These are phyloP conservation scores for Saturnispora mendoncae DNA, from an alignment of 805 yeast genomes.

Conservation along the genomic window DNA sequence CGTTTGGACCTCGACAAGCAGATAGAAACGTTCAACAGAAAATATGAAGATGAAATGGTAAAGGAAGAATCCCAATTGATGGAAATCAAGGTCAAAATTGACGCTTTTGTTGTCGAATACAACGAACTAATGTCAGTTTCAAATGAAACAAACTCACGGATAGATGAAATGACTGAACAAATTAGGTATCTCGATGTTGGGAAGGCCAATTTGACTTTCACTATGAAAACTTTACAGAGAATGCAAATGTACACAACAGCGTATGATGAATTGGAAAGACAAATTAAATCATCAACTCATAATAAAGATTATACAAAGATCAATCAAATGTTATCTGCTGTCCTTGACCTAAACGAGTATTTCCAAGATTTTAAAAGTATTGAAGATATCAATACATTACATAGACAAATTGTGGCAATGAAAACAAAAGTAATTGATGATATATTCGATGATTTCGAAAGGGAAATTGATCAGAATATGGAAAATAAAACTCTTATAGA, in stretches of 20 bases:
- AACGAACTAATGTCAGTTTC: slow-evolving; percentile 42
- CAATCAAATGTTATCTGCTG: slow-evolving; percentile 55
- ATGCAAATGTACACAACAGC: slow-evolving; percentile 80
- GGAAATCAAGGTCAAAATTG: slow-evolving; percentile 29
- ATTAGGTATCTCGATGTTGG: slow-evolving; percentile 74
- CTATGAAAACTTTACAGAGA: slow-evolving; percentile 81
- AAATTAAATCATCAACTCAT: slow-evolving; percentile 29
- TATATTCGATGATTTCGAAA: slow-evolving; percentile 66
- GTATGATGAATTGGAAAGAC: slow-evolving; percentile 46
- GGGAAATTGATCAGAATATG: slow-evolving; percentile 32
- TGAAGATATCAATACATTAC: slow-evolving; percentile 63
- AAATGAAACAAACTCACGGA: slow-evolving; percentile 46
- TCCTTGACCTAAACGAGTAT: slow-evolving; percentile 59
- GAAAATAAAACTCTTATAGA: slow-evolving; percentile 34
- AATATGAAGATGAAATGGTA: slow-evolving; percentile 24
- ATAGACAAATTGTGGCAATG: slow-evolving; percentile 48
- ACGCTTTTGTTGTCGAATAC: slow-evolving; percentile 36
- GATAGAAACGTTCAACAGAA: slow-evolving; percentile 32
- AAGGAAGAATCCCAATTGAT: slow-evolving; percentile 14
- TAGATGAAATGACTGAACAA: slow-evolving; percentile 62
- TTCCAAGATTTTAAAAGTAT: slow-evolving; percentile 78
- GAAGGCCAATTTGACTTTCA: slow-evolving; percentile 71
- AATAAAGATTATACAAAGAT: slow-evolving; percentile 42
- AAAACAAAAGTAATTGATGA: slow-evolving; percentile 58
- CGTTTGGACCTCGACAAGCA: slow-evolving; percentile 40